These are phyloP conservation scores for Rutstroemia sp. DNA, from an alignment of 2,329 filamentous ascomycete species.

Conservation along the genomic window DNA sequence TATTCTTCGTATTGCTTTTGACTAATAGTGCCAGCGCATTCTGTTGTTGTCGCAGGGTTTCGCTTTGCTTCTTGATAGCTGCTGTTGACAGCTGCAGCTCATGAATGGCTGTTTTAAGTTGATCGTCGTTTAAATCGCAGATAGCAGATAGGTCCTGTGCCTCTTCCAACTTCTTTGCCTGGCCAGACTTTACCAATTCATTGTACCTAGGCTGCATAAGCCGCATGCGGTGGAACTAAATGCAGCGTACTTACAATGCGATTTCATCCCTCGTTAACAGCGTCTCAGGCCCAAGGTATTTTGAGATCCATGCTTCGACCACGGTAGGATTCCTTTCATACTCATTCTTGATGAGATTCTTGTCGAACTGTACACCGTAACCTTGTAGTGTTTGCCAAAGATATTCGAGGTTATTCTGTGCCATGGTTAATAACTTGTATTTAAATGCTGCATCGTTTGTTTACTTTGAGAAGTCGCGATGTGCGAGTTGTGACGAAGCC, in stretches of 20 bases:
- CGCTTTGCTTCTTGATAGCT: slow-evolving; percentile 56
- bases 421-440: slow-evolving; percentile 17
- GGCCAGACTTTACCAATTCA: slow-evolving; percentile 40
- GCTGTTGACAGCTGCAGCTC: slow-evolving; percentile 58
- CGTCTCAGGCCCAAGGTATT: slow-evolving; percentile 43
- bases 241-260: slow-evolving; percentile 35
- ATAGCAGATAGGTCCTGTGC: slow-evolving; percentile 39
- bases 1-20: slow-evolving; percentile 34
- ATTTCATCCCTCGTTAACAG: slow-evolving; percentile 48
- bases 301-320: slow-evolving; percentile 37
- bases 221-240: background rate
- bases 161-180: slow-evolving; percentile 38
- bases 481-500: background rate
- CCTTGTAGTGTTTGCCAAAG: slow-evolving; percentile 23
- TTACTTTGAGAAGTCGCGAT: background rate
- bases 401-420: slow-evolving; percentile 18
- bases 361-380: slow-evolving; percentile 26
- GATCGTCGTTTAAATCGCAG: slow-evolving; percentile 48
- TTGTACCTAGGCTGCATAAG: slow-evolving; percentile 38
- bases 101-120: slow-evolving; percentile 53
- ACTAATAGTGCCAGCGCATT: slow-evolving; percentile 49
- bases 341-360: slow-evolving; percentile 22
- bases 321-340: slow-evolving; percentile 18
- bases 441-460: slow-evolving; percentile 15
- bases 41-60: slow-evolving; percentile 53